A percentile compares a stretch with the other conserved stretches of the same genome.
phyloP scores from a whole-genome alignment of 805 yeast genomes.

The Nakazawaea ishiwadae region DNA sequence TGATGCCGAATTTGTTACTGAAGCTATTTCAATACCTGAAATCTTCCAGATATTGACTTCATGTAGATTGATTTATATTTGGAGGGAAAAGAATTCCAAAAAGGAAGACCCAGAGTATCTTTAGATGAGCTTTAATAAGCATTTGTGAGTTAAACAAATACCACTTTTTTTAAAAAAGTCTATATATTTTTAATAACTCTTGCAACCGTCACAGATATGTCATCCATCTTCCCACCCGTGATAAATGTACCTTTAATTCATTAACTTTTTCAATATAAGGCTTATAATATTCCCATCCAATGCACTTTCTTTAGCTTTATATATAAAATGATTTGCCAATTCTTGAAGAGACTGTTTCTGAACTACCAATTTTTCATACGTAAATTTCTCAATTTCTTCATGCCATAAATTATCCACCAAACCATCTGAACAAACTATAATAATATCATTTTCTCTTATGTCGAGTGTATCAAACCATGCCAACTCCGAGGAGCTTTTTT shows the following conservation, averaged over 20 bases:
- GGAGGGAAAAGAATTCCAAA: constrained; percentile 5
- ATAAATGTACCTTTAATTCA: constrained; percentile 30
- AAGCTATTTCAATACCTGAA: constrained; percentile 5
- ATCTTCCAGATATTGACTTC: constrained; percentile 1
- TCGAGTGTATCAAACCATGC: constrained; percentile 41
- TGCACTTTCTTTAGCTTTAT: constrained; percentile 42
- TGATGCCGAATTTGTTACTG: not conserved
- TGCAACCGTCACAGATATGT: constrained; percentile 47
- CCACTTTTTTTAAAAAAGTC: not conserved
- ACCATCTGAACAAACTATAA: constrained; percentile 49
- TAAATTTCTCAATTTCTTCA: constrained; percentile 33
- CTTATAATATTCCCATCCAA: constrained; percentile 49
- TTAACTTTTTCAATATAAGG: constrained; percentile 48
- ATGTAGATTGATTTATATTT: constrained; percentile 9
- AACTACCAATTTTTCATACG: not conserved
- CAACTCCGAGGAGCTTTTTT: constrained; percentile 35
- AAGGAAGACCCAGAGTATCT: too few species aligned
- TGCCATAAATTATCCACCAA: constrained; percentile 47
- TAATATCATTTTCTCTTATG: constrained; percentile 35
- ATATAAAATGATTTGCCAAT: constrained; percentile 35
- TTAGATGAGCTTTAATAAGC: not conserved
- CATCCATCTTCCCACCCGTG: constrained; percentile 52
- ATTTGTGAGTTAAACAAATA: too few species aligned
- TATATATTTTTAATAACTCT: constrained; percentile 25
- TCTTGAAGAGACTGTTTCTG: constrained; percentile 27